Evolutionary conservation across 176 grass and related monocot species (phyloP).

Genomic region (Otatea glauca): DNA sequence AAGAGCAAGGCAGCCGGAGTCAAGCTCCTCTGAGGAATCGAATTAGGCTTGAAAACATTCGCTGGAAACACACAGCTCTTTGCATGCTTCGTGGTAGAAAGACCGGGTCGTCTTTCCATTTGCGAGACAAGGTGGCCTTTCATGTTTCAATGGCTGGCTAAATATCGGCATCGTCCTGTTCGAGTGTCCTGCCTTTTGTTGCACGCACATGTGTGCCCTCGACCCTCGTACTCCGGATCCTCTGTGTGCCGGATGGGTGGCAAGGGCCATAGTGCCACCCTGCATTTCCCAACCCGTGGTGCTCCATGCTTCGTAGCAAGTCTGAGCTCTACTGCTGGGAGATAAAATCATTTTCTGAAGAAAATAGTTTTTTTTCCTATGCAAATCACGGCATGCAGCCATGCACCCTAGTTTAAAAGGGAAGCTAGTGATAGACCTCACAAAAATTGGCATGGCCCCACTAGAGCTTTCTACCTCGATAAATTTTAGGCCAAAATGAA

Average conservation of each 20-base stretch:
- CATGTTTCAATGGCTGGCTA: neutral
- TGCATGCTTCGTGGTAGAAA: conserved; percentile 10
- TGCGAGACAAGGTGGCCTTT: neutral
- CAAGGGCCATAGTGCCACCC: neutral
- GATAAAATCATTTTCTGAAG: neutral
- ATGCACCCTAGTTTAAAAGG: neutral
- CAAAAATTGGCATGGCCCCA: neutral
- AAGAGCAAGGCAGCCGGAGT: neutral
- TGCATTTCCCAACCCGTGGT: neutral
- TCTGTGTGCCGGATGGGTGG: neutral
- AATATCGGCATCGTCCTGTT: neutral
- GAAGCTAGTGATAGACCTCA: neutral
- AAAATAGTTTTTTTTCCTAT: neutral
- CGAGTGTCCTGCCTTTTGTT: neutral
- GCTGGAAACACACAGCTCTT: neutral
- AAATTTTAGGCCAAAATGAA: too few relatives aligned
- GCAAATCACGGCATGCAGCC: neutral
- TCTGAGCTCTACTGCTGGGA: neutral
- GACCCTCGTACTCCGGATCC: neutral
- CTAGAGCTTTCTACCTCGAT: too few relatives aligned
- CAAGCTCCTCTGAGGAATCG: neutral
- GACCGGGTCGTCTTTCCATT: neutral
- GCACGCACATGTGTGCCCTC: conserved; percentile 14
- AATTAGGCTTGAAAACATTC: neutral
- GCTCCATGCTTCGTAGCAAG: too few relatives aligned